Base-by-base conservation (phyloP, 306 rosid species). In the Cucurbita moschata region DNA sequence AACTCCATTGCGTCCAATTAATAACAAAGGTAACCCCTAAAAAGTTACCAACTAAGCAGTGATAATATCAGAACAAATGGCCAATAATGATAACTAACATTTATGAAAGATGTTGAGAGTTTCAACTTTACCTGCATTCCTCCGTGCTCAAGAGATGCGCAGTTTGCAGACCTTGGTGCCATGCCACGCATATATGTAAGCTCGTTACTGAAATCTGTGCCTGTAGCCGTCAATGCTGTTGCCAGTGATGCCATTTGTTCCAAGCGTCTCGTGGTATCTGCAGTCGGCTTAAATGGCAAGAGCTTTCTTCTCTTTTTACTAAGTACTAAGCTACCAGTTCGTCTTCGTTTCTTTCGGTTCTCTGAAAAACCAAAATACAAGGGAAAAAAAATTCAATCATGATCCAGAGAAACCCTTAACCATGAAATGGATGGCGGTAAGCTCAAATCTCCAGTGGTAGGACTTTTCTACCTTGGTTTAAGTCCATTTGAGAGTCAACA, bases 181-280 rank as follows among this genome's bases (percentile, higher is more conserved):
- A 94, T 87, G 69, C 90, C 86, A 68, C 86, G 85, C 57, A 75
- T 69, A 65, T 91, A 91, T 39, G 85, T 86, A 50, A 94, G 97
- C 79, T 82, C 78, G 54, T 94, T 86, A 57, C 96, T 84, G 79
- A 85, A 94, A 57, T 85, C 79, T 2, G 99, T 72, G 11, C 84
- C 84, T 5, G 96, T 89, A 7, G 95, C 87, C 2, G 79, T 94
- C 81, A 94, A 76, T 8, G 99, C 99, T 0, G 99, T 89, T 10
- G 99, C 97, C 16, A 94, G 81, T 0, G 99, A 94, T 0, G 95
- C 96, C 99, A 94, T 94, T 82, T 94, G 97, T 65, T 85, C 85
- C 71, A 94, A 61, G 66, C 90, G 89, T 83, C 96, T 84, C 0
- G 76, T 37, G 1, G 86, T 78, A 76, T 94, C 96, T 56, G 86